phyloP scores from a whole-genome alignment of 78 protist genomes.

The Parvularia atlantis region DNA sequence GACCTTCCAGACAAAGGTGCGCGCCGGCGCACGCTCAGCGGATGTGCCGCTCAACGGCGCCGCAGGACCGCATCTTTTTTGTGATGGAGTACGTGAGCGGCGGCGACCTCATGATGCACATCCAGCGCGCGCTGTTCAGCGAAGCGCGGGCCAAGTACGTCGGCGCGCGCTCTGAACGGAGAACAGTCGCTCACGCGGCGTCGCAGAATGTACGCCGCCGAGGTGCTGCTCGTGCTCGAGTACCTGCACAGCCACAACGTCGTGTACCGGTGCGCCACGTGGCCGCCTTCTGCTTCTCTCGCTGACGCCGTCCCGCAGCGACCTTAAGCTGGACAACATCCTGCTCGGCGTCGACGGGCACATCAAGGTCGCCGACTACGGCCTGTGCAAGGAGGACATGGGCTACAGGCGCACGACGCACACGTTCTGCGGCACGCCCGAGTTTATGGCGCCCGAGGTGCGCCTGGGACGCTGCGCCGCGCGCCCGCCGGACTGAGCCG shows the following conservation, averaged over 20 bases:
- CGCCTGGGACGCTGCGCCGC: no score
- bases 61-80: conserved; percentile 27
- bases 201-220: conserved; percentile 69
- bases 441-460: conserved; percentile 61
- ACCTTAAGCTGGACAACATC: conserved; percentile 77
- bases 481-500: conserved; percentile 42
- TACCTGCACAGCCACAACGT: conserved; percentile 66
- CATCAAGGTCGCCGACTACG: conserved; percentile 78
- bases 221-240: conserved; percentile 71
- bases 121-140: conserved; percentile 35
- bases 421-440: conserved; percentile 92
- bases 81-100: conserved; percentile 71
- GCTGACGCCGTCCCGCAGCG: conserved; percentile 5
- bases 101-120: conserved; percentile 80
- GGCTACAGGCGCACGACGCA: conserved; percentile 12
- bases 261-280: conserved; percentile 38
- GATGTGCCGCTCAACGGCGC: no score
- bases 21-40: no score
- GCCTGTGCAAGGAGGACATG: conserved; percentile 64
- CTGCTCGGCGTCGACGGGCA: conserved; percentile 62
- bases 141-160: conserved; percentile 3
- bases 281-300: neutral
- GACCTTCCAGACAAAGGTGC: conserved; percentile 34
- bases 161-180: conserved; percentile 6
- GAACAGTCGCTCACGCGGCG: conserved; percentile 39